These are phyloP conservation scores for Hanseniaspora valbyensis DNA, from an alignment of 805 yeast species.

Conservation along the genomic window DNA sequence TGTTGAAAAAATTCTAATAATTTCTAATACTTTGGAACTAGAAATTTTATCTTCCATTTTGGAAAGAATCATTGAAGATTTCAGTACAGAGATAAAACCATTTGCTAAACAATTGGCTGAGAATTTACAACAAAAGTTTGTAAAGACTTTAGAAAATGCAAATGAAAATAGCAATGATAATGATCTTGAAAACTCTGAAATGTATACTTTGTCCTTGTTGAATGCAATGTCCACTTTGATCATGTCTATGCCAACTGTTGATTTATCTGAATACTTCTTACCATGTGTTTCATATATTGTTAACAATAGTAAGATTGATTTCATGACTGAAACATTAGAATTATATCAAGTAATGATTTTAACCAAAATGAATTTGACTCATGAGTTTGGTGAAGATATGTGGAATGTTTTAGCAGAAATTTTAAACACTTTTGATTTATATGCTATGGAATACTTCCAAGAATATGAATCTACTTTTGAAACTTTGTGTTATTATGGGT, in stretches of 20 bases:
- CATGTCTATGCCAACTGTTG: constrained; percentile 50
- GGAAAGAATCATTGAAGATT: constrained; percentile 87
- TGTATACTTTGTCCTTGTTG: constrained; percentile 55
- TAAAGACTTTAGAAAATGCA: constrained; percentile 30
- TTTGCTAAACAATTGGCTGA: constrained; percentile 60
- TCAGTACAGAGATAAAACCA: constrained; percentile 78
- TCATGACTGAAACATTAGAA: constrained; percentile 54
- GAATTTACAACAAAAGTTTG: constrained; percentile 52
- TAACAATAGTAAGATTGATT: constrained; percentile 46
- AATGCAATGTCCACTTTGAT: constrained; percentile 67
- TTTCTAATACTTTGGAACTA: constrained; percentile 72
- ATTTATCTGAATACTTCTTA: constrained; percentile 42
- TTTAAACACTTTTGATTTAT: constrained; percentile 45
- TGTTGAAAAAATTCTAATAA: constrained; percentile 63
- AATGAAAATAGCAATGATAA: constrained; percentile 26
- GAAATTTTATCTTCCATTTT: constrained; percentile 83
- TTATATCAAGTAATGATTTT: constrained; percentile 45
- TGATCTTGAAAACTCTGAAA: constrained; percentile 49
- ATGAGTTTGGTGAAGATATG: constrained; percentile 38
- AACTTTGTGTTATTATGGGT: constrained; percentile 42
- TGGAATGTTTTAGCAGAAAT: constrained; percentile 44
- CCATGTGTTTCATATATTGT: constrained; percentile 53
- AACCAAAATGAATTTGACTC: constrained; percentile 37
- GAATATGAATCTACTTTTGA: constrained; percentile 48
- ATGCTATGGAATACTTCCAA: constrained; percentile 50